phyloP scores from a whole-genome alignment of 495 filamentous ascomycete species.

The Hyaloscypha bicolor region DNA sequence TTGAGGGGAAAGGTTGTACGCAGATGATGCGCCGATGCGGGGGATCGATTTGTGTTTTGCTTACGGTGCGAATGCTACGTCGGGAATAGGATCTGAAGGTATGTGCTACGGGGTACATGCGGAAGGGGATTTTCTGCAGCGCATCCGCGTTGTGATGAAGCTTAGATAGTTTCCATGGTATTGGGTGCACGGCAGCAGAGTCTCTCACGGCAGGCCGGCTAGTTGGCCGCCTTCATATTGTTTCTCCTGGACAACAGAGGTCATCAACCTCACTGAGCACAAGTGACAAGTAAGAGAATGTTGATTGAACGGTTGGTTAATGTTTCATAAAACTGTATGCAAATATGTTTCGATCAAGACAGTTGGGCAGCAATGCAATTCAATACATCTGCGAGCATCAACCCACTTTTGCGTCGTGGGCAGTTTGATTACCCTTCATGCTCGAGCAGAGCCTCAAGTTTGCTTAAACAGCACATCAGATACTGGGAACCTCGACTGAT shows the following conservation, averaged over 20 bases:
- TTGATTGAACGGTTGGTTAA: neutral
- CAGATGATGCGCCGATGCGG: neutral
- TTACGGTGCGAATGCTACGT: conserved; percentile 4
- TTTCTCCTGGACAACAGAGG: neutral
- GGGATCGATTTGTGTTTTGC: neutral
- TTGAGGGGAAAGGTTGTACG: neutral
- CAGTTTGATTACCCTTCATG: neutral
- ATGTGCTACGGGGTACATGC: neutral
- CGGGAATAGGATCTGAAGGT: neutral
- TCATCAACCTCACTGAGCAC: no score
- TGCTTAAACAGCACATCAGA: neutral
- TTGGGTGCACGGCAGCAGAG: neutral
- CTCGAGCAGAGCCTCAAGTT: conserved; percentile 8
- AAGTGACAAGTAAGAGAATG: neutral
- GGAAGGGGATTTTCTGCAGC: neutral
- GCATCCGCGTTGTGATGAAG: neutral
- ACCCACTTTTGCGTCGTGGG: neutral
- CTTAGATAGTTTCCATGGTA: neutral
- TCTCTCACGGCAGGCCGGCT: neutral
- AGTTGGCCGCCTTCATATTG: neutral
- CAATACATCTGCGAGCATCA: neutral
- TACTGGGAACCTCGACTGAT: neutral
- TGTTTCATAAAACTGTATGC: neutral
- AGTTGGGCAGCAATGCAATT: neutral
- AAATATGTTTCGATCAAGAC: neutral